phyloP scores from a whole-genome alignment of 768 basidiomycete species.

The Arthromyces matolae region DNA sequence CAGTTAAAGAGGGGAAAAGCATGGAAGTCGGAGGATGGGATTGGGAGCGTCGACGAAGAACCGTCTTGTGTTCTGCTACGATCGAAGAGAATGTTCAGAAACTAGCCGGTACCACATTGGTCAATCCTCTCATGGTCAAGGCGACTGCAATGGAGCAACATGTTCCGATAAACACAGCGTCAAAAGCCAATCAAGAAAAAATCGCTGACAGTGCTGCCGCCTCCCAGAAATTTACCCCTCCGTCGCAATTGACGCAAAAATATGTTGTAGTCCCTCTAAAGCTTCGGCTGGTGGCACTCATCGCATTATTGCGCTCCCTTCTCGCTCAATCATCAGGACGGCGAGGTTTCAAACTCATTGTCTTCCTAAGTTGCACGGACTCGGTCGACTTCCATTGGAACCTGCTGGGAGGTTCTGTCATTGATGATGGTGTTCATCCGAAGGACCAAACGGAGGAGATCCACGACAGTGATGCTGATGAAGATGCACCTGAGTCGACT shows the following conservation, averaged over 20 bases:
- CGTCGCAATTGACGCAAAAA: conserved; percentile 89
- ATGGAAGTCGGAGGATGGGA: conserved; percentile 83
- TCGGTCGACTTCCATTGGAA: conserved; percentile 98
- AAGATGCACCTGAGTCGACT: conserved; percentile 18
- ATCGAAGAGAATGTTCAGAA: conserved; percentile 94
- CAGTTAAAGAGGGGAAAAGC: conserved; percentile 60
- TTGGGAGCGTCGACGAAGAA: conserved; percentile 73
- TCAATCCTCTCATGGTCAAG: conserved; percentile 81
- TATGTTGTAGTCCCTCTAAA: conserved; percentile 89
- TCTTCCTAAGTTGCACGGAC: conserved; percentile 96
- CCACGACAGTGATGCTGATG: conserved; percentile 25
- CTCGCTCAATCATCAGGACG: conserved; percentile 54
- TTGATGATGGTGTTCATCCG: conserved; percentile 43
- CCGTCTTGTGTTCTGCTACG: conserved; percentile 94
- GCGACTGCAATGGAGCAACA: conserved; percentile 51
- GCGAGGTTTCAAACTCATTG: conserved; percentile 73
- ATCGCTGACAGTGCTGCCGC: conserved; percentile 18
- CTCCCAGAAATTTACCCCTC: conserved; percentile 79
- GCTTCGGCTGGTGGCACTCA: conserved; percentile 85
- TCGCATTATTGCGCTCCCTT: conserved; percentile 82
- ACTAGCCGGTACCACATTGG: conserved; percentile 78
- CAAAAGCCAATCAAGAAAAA: conserved; percentile 12
- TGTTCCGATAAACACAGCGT: conserved; percentile 9
- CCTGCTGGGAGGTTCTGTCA: conserved; percentile 66
- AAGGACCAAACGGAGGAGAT: conserved; percentile 20